These are phyloP conservation scores for Suillus discolor DNA, from an alignment of 768 basidiomycete genomes.

Conservation along the genomic window DNA sequence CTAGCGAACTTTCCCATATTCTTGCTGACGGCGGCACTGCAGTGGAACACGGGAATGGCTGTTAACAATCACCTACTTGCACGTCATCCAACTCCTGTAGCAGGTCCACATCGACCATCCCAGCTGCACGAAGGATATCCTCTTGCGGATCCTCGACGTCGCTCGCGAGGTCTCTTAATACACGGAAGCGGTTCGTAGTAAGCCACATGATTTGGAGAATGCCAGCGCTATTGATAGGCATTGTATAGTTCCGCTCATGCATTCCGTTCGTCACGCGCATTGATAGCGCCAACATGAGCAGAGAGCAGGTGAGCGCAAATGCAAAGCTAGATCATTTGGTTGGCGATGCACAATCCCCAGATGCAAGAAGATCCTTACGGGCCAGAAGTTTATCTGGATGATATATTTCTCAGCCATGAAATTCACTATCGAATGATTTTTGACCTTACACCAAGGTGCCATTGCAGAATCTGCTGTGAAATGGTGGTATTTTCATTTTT, in stretches of 20 bases:
- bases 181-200: constrained; percentile 8
- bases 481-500: constrained; percentile 6
- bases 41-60: background rate
- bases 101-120: constrained; percentile 14
- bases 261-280: constrained; percentile 4
- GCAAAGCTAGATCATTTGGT: constrained; percentile 6
- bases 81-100: background rate
- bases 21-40: background rate
- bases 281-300: constrained; percentile 5
- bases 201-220: constrained; percentile 20
- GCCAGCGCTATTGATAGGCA: constrained; percentile 12
- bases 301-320: constrained; percentile 11
- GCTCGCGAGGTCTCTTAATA: constrained; percentile 5
- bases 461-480: constrained; percentile 11
- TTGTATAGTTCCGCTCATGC: background rate
- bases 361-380: constrained; percentile 11
- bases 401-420: background rate
- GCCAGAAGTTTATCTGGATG: constrained; percentile 18
- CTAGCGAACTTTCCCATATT: background rate
- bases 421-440: background rate
- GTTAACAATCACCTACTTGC: too few relatives aligned
- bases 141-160: constrained; percentile 4
- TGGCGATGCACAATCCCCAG: background rate
- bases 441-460: constrained; percentile 18
- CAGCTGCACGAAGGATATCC: constrained; percentile 10